Evolutionary conservation across 768 basidiomycete species (phyloP), one percentile per base, ranked within the genome.

Genomic region (Cyathus striatus): DNA sequence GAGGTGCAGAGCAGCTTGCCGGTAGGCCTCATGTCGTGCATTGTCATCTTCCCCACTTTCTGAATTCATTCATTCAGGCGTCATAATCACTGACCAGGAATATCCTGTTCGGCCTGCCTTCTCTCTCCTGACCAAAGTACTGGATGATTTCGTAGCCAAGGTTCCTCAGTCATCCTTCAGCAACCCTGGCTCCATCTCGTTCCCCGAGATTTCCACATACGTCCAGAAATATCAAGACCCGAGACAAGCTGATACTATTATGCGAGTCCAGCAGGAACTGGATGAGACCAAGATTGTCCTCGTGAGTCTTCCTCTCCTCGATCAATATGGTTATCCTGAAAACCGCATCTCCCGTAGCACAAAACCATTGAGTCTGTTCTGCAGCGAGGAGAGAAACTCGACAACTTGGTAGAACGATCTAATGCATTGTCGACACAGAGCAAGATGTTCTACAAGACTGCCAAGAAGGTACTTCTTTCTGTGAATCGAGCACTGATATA

Each of bases 371-470:
- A 99, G 60, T 90, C 89, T 3, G 94, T 99, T 7, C 75, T 99
- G 32, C 83, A 94, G 61, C 82, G 96, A 10, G 96, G 96, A 34
- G 95, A 98, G 77, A 93, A 91, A 67, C 74, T 99, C 35, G 93
- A 97, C 63, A 90, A 90, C 61, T 72, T 98, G 6, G 95, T 98
- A 10, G 94, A 97, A 55, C 79, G 94, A 27, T 96, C 93, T 43
- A 84, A 89, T 57, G 84, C 86, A 24, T 65, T 97, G 43, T 90
- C 91, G 27, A 70, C 79, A 13, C 90, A 93, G 68, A 90, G 82
- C 67, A 97, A 97, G 81, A 88, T 90, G 86, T 99, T 99, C 62
- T 98, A 97, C 73, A 96, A 97, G 85, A 96, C 94, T 6, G 92
- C 95, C 2, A 98, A 97, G 86, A 95, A 94, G 86, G 94, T 92